Evolutionary conservation across 1,284 basidiomycete species (phyloP), one percentile per base, ranked within the genome.

Genomic region (Agroathelia rolfsii): DNA sequence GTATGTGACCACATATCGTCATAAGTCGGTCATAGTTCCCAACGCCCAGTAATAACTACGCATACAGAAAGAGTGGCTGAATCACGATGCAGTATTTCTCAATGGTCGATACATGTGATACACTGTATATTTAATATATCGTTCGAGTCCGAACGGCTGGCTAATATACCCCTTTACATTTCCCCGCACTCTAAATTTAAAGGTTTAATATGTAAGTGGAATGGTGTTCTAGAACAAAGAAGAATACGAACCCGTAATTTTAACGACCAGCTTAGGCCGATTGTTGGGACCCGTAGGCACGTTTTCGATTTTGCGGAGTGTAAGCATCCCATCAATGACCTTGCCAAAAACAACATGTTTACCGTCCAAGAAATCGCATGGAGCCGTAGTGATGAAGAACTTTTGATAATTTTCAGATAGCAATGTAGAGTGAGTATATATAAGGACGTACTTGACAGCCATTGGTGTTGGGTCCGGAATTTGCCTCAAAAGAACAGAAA

Each of bases 361-460:
- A 33, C 83, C 84, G 51, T 96, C 89, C 24, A 96, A 68, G 55
- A 97, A 98, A 44, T 90, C 85, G 41, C 90, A 93, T 38, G 86
- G 83, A 9, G 81, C 88, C 0, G 87, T 90, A 0, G 94, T 98
- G 49, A 98, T 83, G 67, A 98, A 98, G 66, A 98, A 98, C 77
- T 95, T 24, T 16, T 17, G 19, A 24, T 17, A 29, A 23, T 18
- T 12, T 12, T 6, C 28, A 36, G 13, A 22, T 25, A 6, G 30
- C 23, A n/a, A 39, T 36, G 14, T 13, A 30, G 15, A 32, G 19
- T 13, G 16, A 15, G 23, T 20, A 6, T 8, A 6, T 32, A n/a
- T 17, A 35, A 9, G 20, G 11, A 19, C 62, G 25, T 43, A 77
- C 81, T 59, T 89, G 88, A 55, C 86, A 94, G 3, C 92, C 92